Conservation (phyloP, 768 basidiomycete genomes). For the Tephrocybe sp. region DNA sequence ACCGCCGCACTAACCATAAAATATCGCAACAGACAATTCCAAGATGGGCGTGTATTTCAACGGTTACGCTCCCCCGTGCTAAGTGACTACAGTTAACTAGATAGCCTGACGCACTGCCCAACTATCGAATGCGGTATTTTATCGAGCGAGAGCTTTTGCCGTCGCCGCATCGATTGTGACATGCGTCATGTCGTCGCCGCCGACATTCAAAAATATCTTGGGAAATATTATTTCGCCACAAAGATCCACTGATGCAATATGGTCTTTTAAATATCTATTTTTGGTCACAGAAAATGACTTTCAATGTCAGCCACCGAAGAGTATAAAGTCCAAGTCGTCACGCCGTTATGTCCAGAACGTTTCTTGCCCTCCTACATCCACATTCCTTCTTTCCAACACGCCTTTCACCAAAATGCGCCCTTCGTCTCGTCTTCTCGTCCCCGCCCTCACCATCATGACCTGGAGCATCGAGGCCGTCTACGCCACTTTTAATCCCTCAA, state of each 20-base stretch:
- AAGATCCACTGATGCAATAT: neutral
- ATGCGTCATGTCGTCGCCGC: too few species aligned
- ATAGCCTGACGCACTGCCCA: too few species aligned
- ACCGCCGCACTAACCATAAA: too few species aligned
- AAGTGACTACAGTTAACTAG: too few species aligned
- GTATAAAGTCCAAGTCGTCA: constrained; percentile 3
- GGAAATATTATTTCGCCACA: neutral
- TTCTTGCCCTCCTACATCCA: neutral
- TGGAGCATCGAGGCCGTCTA: constrained; percentile 13
- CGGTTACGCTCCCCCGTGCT: too few species aligned
- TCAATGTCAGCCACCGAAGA: constrained; percentile 5
- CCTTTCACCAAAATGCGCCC: constrained; percentile 10
- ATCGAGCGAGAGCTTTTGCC: too few species aligned
- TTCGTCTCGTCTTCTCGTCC: constrained; percentile 11
- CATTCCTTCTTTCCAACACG: neutral
- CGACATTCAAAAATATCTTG: too few species aligned
- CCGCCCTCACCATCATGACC: constrained; percentile 11
- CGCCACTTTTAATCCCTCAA: constrained; percentile 1
- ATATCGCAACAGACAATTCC: too few species aligned
- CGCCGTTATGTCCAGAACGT: neutral
- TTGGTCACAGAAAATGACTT: neutral
- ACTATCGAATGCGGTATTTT: too few species aligned
- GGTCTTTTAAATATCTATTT: neutral
- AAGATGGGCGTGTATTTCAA: too few species aligned
- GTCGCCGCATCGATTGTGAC: too few species aligned